Percentiles rank a stretch among this genome's conserved stretches.
phyloP scores from a whole-genome alignment of 1,284 basidiomycete species.

The Marasmius sp. region DNA sequence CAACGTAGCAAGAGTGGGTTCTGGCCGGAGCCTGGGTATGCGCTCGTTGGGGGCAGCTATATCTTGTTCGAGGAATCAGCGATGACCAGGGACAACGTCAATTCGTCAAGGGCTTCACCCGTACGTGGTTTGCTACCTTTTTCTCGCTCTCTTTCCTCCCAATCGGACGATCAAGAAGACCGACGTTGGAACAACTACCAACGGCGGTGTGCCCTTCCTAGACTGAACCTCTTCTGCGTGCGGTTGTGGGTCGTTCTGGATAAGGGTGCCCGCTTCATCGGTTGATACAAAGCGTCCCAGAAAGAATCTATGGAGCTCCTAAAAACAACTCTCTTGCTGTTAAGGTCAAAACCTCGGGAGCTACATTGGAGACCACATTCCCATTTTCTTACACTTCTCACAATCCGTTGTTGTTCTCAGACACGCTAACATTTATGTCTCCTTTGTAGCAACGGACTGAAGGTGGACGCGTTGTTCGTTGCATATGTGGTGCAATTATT shows the following conservation, averaged over 20 bases:
- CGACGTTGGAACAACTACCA: conserved; percentile 73
- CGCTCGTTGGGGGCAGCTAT: conserved; percentile 85
- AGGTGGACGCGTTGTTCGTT: conserved; percentile 65
- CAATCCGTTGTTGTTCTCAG: conserved; percentile 19
- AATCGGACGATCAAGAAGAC: conserved; percentile 85
- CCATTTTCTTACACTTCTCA: conserved; percentile 15
- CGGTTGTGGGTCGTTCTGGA: conserved; percentile 27
- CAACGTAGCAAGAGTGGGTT: conserved; percentile 70
- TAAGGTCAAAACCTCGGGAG: conserved; percentile 71
- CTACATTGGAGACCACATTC: conserved; percentile 82
- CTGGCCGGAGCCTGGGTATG: conserved; percentile 73
- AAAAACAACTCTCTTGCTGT: conserved; percentile 79
- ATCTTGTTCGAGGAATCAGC: conserved; percentile 70
- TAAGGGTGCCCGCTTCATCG: conserved; percentile 45
- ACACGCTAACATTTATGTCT: conserved; percentile 11
- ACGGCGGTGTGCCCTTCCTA: conserved; percentile 42
- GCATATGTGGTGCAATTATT: conserved; percentile 76
- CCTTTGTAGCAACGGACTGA: conserved; percentile 45
- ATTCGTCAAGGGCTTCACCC: conserved; percentile 43
- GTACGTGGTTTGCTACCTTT: conserved; percentile 45
- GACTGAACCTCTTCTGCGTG: conserved; percentile 3
- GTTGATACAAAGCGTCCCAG: conserved; percentile 91
- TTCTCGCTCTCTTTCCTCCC: conserved; percentile 16
- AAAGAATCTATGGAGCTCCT: conserved; percentile 54
- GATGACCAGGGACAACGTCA: conserved; percentile 56